Percentiles rank a stretch among this genome's conserved stretches.
Evolutionary conservation across 768 basidiomycete species (phyloP).

Genomic region (Suillus tomentosus): DNA sequence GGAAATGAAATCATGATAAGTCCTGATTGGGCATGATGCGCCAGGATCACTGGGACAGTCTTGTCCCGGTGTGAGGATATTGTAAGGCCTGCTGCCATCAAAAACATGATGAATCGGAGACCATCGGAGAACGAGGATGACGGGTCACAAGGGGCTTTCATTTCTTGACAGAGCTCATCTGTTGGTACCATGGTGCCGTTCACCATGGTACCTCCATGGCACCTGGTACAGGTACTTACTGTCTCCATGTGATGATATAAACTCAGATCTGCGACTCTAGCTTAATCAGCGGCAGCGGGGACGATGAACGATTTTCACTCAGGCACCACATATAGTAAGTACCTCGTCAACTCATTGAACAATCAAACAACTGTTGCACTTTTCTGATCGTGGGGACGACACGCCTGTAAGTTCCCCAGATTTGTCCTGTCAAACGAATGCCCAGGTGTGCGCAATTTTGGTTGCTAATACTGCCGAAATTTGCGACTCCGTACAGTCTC

Average conservation of each 20-base stretch:
- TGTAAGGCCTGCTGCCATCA: neutral
- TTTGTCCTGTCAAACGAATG: neutral
- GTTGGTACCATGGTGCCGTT: neutral
- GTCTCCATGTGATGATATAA: neutral
- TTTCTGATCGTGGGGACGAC: neutral
- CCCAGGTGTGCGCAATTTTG: neutral
- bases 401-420: neutral
- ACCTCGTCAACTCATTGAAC: neutral
- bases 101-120: neutral
- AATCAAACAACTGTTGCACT: neutral
- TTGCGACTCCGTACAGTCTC: neutral
- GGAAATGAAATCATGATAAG: conserved; percentile 1
- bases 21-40: neutral
- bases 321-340: neutral
- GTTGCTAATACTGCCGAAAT: neutral
- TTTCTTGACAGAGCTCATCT: neutral
- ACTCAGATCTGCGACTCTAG: neutral
- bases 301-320: neutral
- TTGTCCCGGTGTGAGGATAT: neutral
- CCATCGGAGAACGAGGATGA: neutral
- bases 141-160: neutral
- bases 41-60: neutral
- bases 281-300: neutral
- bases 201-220: conserved; percentile 4
- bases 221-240: neutral